These are phyloP conservation scores for Clarireedia monteithiana DNA, from an alignment of 2,329 filamentous ascomycete genomes.

Conservation along the genomic window DNA sequence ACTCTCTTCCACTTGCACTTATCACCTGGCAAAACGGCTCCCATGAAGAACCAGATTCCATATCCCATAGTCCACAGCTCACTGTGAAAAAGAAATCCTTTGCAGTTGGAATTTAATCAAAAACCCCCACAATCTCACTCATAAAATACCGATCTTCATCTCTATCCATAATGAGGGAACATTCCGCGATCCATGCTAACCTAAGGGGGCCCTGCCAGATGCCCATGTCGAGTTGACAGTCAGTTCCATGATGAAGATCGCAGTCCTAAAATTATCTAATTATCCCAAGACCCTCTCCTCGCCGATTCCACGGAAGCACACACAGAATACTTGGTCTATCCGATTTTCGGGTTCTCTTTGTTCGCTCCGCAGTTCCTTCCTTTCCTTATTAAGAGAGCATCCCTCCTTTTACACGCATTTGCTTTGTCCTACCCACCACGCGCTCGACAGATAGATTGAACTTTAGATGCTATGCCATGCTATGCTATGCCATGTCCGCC, in stretches of 20 bases:
- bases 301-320: not conserved
- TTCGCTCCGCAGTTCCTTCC: too few relatives aligned
- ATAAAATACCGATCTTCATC: not conserved
- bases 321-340: not conserved
- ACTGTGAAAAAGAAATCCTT: not conserved
- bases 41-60: not conserved
- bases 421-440: too few relatives aligned
- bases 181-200: not conserved
- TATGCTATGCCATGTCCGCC: too few relatives aligned
- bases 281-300: too few relatives aligned
- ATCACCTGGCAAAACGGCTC: not conserved
- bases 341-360: not conserved
- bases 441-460: too few relatives aligned
- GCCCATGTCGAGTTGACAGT: not conserved
- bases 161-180: not conserved
- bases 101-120: not conserved
- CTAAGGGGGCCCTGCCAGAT: not conserved
- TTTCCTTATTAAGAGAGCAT: too few relatives aligned
- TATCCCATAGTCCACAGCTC: not conserved
- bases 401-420: too few relatives aligned
- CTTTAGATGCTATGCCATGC: too few relatives aligned
- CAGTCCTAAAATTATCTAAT: not conserved
- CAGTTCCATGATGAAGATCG: not conserved
- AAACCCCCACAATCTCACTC: not conserved
- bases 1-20: not conserved